These are phyloP conservation scores for Colletotrichum tofieldiae DNA, from an alignment of 2,329 filamentous ascomycete species.

Conservation along the genomic window DNA sequence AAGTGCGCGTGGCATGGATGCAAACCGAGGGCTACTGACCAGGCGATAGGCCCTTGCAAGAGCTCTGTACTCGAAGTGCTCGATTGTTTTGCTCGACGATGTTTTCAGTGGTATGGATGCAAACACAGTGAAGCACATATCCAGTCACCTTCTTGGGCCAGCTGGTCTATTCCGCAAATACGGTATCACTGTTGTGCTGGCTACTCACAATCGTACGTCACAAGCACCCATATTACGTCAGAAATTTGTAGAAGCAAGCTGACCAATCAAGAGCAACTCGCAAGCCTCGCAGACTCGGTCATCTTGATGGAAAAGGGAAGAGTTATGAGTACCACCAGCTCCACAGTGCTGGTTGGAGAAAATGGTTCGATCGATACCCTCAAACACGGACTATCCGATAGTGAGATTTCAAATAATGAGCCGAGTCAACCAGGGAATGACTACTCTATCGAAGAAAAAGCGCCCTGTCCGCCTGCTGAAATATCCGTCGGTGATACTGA, in stretches of 20 bases:
- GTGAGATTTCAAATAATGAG: neutral
- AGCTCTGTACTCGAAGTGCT: neutral
- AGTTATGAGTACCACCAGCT: neutral
- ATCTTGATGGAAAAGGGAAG: neutral
- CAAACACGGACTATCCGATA: neutral
- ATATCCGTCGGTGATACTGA: neutral
- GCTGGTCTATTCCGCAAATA: constrained; percentile 1
- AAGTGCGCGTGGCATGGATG: neutral
- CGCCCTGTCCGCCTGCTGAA: neutral
- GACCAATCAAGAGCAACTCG: neutral
- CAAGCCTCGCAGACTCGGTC: neutral
- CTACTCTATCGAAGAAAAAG: neutral
- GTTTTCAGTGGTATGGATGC: constrained; percentile 8
- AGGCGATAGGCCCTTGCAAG: neutral
- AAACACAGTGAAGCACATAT: neutral
- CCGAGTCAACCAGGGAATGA: neutral
- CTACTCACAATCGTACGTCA: constrained; percentile 11
- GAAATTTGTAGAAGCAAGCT: neutral
- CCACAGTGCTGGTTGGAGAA: neutral
- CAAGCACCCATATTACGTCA: neutral
- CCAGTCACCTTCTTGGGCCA: neutral
- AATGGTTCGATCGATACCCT: neutral
- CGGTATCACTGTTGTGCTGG: neutral
- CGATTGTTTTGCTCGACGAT: constrained; percentile 6
- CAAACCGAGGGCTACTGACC: neutral